Base-by-base conservation (phyloP, 352 stramenopile genomes). In the Pythium aphanidermatum region DNA sequence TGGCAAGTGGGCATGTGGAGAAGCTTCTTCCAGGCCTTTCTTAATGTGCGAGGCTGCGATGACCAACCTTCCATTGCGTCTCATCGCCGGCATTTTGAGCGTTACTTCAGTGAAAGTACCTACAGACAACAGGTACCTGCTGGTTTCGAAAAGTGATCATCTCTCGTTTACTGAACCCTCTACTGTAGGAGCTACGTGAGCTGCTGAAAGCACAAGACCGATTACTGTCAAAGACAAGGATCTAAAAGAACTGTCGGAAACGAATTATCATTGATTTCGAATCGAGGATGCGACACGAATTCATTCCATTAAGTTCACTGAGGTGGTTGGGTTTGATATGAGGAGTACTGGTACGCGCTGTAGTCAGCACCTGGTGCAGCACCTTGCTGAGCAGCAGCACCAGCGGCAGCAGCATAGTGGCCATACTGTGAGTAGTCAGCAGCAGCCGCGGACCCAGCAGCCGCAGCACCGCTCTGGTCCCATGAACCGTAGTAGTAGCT, bases 1-100 rank as follows among this genome's bases (percentile, higher is more conserved):
- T 94, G 83, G 83, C 63, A 85, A 25, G 51, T 78, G 12, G 45
- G 63, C 13, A 74, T 94, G 62, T 94, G 83, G 83, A 68, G 64
- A 44, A 29, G 65, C 11, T 46, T 92, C 20, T 94, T 94, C 41
- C 58, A 84, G 24, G 47, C 55, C 12, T 59, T 94, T 26, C 42
- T 94, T 39, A 94, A 94, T 44, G 64, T 91, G 12, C 55, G 48
- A 16, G 83, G 63, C 33, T 94, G 83, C 54, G 48, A 41, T 5
- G 45, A 83, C 4, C 83, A 92, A 39, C 83, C 83, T 3, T 80
- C 72, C 0, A 64, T 92, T 23, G 21, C 50, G 14, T 46, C 56
- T 11, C 26, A 83, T 17, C 60, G 73, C 8, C 50, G 53, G n/a
- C 65, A 46, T 11, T 58, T 89, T 23, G 74, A 89, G 60, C 51